phyloP scores from a whole-genome alignment of 2,329 filamentous ascomycete genomes.

The Monilinia laxa region DNA sequence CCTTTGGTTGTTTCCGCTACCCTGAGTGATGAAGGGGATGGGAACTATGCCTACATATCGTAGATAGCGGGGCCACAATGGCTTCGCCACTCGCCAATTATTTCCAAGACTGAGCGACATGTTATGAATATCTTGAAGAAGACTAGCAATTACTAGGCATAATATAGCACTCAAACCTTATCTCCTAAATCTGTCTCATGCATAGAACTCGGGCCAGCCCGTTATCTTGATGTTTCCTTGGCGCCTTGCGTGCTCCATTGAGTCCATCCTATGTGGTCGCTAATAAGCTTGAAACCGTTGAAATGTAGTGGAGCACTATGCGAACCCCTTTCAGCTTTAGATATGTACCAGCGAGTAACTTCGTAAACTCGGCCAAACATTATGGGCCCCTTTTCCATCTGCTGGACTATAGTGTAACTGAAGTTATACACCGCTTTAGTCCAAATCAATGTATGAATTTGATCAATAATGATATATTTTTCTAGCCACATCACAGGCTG shows the following conservation, averaged over 20 bases:
- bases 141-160: background rate
- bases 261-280: background rate
- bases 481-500: background rate
- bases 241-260: constrained; percentile 7
- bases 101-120: constrained; percentile 11
- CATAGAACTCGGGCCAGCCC: constrained; percentile 11
- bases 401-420: constrained; percentile 11
- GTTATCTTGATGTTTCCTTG: constrained; percentile 9
- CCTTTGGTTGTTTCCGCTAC: constrained; percentile 3
- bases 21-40: background rate
- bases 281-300: background rate
- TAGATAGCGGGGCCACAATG: constrained; percentile 7
- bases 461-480: constrained; percentile 16
- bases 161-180: constrained; percentile 4
- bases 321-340: constrained; percentile 13
- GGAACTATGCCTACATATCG: constrained; percentile 13
- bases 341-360: background rate
- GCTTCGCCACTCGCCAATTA: constrained; percentile 13
- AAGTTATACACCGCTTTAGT: background rate
- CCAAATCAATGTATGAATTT: background rate
- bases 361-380: background rate
- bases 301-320: constrained; percentile 16
- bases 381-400: background rate
- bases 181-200: constrained; percentile 11
- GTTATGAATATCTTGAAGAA: background rate